Conservation (phyloP, 176 grass and related monocot genomes). For the Elymus sibiricus region DNA sequence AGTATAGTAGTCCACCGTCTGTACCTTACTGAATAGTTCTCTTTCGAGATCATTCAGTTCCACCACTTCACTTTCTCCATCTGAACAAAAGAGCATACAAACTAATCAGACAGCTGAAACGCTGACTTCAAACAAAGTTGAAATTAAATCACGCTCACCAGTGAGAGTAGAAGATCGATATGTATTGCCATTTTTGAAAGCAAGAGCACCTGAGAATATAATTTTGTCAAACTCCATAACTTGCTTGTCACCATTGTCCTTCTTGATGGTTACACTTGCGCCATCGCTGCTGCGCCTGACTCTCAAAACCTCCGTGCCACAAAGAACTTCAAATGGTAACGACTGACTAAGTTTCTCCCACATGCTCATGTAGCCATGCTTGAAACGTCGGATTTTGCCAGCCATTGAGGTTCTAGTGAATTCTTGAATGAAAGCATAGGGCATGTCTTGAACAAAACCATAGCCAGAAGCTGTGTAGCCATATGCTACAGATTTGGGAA, state of each 20-base stretch:
- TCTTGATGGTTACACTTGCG: conserved; percentile 37
- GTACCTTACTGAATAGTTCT: conserved; percentile 68
- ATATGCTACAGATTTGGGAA: conserved; percentile 73
- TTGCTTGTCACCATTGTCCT: conserved; percentile 33
- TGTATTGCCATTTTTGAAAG: conserved; percentile 63
- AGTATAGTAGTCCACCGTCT: conserved; percentile 64
- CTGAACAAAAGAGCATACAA: conserved; percentile 26
- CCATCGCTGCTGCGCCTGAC: conserved; percentile 41
- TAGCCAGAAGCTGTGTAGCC: conserved; percentile 82
- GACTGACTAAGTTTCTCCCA: conserved; percentile 68
- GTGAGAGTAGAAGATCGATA: conserved; percentile 56
- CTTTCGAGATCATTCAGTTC: conserved; percentile 65
- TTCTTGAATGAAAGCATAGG: conserved; percentile 79
- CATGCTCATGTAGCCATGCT: conserved; percentile 67
- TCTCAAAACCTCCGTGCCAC: conserved; percentile 46
- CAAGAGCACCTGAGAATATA: conserved; percentile 58
- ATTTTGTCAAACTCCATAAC: conserved; percentile 65
- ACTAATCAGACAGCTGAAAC: conserved; percentile 26
- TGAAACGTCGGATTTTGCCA: conserved; percentile 71
- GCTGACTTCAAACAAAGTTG: conserved; percentile 7
- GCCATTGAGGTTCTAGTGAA: conserved; percentile 80
- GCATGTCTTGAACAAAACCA: conserved; percentile 87
- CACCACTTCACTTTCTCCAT: conserved; percentile 58
- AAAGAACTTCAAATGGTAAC: conserved; percentile 62
- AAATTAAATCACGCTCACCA: conserved; percentile 37